Evolutionary conservation across 495 filamentous ascomycete genomes (phyloP).

Genomic region (Penicillium parvum): DNA sequence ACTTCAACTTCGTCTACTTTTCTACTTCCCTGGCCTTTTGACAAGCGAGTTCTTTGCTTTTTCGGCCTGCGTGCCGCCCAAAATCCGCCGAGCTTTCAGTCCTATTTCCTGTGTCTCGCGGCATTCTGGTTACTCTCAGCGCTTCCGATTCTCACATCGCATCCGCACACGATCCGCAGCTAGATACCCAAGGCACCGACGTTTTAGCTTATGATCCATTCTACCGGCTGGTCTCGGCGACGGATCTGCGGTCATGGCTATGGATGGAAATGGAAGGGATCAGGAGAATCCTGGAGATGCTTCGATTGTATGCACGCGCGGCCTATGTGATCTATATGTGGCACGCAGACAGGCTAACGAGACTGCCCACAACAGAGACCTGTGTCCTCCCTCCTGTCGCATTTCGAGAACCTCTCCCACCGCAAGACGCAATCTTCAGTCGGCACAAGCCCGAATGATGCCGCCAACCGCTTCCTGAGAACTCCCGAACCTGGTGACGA

Average conservation of each 20-base stretch:
- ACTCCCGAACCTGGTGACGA: conserved; percentile 40
- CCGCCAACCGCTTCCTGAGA: conserved; percentile 31
- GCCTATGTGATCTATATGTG: conserved; percentile 6
- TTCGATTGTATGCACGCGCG: conserved; percentile 41
- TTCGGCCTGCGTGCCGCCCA: conserved; percentile 15
- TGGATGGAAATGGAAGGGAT: conserved; percentile 36
- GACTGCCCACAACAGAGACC: conserved; percentile 48
- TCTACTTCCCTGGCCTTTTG: conserved; percentile 6
- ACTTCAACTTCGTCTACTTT: conserved; percentile 15
- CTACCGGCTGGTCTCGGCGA: conserved; percentile 17
- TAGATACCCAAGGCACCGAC: conserved; percentile 1
- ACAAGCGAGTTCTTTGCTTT: conserved; percentile 1
- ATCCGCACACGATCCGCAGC: not conserved
- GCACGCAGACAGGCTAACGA: conserved; percentile 16
- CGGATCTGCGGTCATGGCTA: conserved; percentile 30
- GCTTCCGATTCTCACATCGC: conserved; percentile 6
- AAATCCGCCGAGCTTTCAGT: not conserved
- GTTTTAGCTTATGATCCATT: conserved; percentile 32
- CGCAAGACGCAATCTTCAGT: conserved; percentile 34
- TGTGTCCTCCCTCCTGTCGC: conserved; percentile 86
- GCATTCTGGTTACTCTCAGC: conserved; percentile 9
- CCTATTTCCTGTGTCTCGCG: conserved; percentile 1
- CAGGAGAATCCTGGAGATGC: conserved; percentile 42
- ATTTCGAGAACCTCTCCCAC: conserved; percentile 83
- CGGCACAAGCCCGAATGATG: conserved; percentile 30